Percentiles rank a stretch among this genome's conserved stretches.
Evolutionary conservation across 345 rosid genomes (phyloP).

Genomic region (Lepidium africanum): DNA sequence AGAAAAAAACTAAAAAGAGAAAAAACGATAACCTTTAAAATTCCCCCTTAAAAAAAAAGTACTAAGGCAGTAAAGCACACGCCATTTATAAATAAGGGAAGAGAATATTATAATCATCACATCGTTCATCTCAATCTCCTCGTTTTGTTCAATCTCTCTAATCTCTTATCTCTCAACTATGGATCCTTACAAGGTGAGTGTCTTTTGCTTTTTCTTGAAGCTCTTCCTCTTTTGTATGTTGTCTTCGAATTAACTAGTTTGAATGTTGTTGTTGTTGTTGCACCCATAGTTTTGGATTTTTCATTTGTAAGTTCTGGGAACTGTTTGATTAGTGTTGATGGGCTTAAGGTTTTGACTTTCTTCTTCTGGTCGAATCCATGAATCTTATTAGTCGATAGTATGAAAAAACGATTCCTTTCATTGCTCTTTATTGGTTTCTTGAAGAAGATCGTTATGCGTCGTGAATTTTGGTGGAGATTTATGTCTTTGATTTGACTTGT

Average conservation of each 20-base stretch:
- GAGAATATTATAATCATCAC: slow-evolving; percentile 9
- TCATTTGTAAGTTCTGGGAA: not conserved
- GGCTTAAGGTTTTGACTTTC: not conserved
- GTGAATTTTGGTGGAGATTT: not conserved
- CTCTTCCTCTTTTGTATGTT: slow-evolving; percentile 27
- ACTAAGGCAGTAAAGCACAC: slow-evolving; percentile 9
- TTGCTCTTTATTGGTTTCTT: not conserved
- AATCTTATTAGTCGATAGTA: not conserved
- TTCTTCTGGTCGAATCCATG: not conserved
- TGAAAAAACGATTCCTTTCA: not conserved
- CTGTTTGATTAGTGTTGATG: slow-evolving; percentile 1
- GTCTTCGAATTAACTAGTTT: no score
- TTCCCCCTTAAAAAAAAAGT: not conserved
- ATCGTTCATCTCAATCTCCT: slow-evolving; percentile 5
- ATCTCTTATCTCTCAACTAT: slow-evolving; percentile 15
- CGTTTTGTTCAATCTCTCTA: slow-evolving; percentile 12
- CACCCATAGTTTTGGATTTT: not conserved
- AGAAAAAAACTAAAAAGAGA: not conserved
- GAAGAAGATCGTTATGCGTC: not conserved
- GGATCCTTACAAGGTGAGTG: slow-evolving; percentile 52
- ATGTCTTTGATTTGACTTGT: not conserved
- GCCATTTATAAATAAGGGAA: slow-evolving; percentile 25
- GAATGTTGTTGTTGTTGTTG: not conserved
- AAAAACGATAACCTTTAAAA: slow-evolving; percentile 27
- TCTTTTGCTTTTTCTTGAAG: not conserved